Conservation (phyloP, 75 land plant species). For the Selaginella moellendorffii region DNA sequence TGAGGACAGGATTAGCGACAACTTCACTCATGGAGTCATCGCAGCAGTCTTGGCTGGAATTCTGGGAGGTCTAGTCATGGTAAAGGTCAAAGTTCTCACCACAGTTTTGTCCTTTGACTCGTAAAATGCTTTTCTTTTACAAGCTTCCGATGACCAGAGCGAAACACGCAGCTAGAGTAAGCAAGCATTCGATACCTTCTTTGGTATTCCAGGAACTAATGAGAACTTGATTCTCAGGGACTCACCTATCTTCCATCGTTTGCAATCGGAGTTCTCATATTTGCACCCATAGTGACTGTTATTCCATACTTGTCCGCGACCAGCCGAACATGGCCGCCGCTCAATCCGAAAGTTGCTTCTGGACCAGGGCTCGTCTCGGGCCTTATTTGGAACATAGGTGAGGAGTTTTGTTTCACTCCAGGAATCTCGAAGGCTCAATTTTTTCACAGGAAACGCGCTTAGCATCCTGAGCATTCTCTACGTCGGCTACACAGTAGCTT, state of each 20-base stretch:
- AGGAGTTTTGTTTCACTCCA: neutral
- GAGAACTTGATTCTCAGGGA: slow-evolving; percentile 10
- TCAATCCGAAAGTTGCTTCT: slow-evolving; percentile 13
- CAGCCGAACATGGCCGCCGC: slow-evolving; percentile 11
- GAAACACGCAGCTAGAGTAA: slow-evolving; percentile 8
- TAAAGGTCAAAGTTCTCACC: neutral
- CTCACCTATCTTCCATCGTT: slow-evolving; percentile 24
- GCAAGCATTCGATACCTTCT: no score
- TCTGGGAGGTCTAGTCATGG: slow-evolving; percentile 23
- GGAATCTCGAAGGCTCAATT: neutral
- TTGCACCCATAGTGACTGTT: slow-evolving; percentile 24
- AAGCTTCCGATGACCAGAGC: slow-evolving; percentile 8
- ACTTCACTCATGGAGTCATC: slow-evolving; percentile 17
- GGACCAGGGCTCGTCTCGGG: slow-evolving; percentile 21
- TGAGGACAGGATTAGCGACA: neutral
- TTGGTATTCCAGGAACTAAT: neutral
- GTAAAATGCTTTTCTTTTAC: neutral
- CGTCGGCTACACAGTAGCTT: slow-evolving; percentile 21
- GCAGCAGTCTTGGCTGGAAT: slow-evolving; percentile 22
- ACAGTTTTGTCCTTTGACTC: neutral
- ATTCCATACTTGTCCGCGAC: slow-evolving; percentile 16
- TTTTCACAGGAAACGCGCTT: slow-evolving; percentile 18
- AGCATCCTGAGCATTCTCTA: slow-evolving; percentile 17
- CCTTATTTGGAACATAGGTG: slow-evolving; percentile 23
- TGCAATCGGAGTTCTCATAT: slow-evolving; percentile 21